Conservation (phyloP, 768 basidiomycete genomes). For the Amyloporia xantha region DNA sequence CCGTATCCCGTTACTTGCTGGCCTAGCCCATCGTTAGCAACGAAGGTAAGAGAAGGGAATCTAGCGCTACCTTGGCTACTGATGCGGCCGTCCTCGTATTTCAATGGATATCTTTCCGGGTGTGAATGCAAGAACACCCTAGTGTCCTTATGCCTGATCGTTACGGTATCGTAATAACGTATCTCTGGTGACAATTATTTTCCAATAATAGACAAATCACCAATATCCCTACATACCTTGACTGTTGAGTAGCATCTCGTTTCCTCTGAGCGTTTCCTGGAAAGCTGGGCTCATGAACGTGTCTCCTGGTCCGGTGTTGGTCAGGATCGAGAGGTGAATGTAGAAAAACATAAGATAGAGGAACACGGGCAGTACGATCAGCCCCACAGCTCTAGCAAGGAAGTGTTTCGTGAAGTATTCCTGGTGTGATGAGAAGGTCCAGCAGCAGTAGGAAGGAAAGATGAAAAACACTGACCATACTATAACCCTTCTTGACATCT, state of each 20-base stretch:
- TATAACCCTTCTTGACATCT: constrained; percentile 73
- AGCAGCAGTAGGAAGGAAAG: background rate
- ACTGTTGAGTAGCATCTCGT: constrained; percentile 86
- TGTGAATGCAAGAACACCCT: constrained; percentile 95
- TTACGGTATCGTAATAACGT: constrained; percentile 85
- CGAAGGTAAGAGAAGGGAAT: background rate
- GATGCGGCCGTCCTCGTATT: constrained; percentile 93
- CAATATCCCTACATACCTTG: constrained; percentile 54
- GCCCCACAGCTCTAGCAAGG: constrained; percentile 69
- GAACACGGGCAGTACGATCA: constrained; percentile 84
- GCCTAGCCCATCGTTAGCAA: constrained; percentile 36
- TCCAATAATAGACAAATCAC: background rate
- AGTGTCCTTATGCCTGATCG: constrained; percentile 86
- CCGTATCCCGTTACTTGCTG: constrained; percentile 96
- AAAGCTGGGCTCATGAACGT: constrained; percentile 97
- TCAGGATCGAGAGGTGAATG: constrained; percentile 86
- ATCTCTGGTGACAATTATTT: constrained; percentile 80
- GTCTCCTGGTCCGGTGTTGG: constrained; percentile 86
- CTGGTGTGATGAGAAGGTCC: constrained; percentile 31
- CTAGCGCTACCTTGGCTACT: constrained; percentile 70
- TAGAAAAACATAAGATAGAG: constrained; percentile 96
- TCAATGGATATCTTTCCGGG: constrained; percentile 81
- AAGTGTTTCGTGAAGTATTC: constrained; percentile 90
- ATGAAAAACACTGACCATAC: constrained; percentile 48
- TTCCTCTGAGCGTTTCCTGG: constrained; percentile 91